These are phyloP conservation scores for Colletotrichum melonis DNA, from an alignment of 2,329 filamentous ascomycete species.

Conservation along the genomic window DNA sequence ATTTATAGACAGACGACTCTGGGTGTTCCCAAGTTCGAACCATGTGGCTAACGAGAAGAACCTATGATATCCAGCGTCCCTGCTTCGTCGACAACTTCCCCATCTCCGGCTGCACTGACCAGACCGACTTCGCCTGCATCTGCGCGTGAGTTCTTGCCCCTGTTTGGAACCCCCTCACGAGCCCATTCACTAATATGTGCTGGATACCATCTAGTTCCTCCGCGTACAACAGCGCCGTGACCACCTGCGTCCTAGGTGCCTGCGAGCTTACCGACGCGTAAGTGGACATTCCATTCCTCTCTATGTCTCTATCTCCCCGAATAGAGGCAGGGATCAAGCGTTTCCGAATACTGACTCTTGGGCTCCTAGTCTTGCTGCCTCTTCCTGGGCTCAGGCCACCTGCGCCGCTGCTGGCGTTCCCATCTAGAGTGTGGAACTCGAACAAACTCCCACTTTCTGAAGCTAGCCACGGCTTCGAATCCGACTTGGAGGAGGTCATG, in stretches of 20 bases:
- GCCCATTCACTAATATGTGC: background rate
- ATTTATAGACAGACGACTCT: too few species aligned
- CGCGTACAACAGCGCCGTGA: constrained; percentile 25
- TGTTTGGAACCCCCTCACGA: too few species aligned
- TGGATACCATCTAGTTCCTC: constrained; percentile 1
- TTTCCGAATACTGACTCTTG: background rate
- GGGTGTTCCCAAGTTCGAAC: background rate
- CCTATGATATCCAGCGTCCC: background rate
- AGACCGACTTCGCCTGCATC: constrained; percentile 34
- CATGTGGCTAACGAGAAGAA: background rate
- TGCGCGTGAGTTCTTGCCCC: constrained; percentile 29
- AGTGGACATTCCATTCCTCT: background rate
- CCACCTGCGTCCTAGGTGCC: constrained; percentile 16
- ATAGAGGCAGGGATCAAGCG: background rate
- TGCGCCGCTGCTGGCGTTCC: constrained; percentile 25
- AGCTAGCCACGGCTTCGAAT: background rate
- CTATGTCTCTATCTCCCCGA: too few species aligned
- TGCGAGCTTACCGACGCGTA: constrained; percentile 11
- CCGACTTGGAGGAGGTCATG: background rate
- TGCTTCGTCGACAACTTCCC: constrained; percentile 35
- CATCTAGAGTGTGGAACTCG: background rate
- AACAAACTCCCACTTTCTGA: background rate
- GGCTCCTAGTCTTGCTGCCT: constrained; percentile 2
- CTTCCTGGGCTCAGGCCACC: constrained; percentile 18
- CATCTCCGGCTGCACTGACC: constrained; percentile 22